A percentile compares a stretch with the other conserved stretches of the same genome.
phyloP scores from a whole-genome alignment of 2,329 filamentous ascomycete species.

The Mariannaea sp. region DNA sequence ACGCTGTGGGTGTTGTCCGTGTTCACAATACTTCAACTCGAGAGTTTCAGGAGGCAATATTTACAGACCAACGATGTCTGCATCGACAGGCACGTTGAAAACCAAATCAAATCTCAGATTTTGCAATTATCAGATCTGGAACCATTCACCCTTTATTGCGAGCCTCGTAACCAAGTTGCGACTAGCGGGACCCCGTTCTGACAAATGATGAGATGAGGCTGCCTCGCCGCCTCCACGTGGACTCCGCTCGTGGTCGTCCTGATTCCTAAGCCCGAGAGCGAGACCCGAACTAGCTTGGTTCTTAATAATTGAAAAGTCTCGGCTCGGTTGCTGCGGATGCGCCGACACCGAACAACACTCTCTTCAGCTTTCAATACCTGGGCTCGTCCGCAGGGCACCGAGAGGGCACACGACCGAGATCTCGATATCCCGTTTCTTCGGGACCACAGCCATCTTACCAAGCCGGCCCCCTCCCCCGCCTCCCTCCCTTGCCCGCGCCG shows the following conservation, averaged over 20 bases:
- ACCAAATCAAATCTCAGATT: too few species aligned
- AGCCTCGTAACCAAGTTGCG: too few species aligned
- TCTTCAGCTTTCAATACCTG: background rate
- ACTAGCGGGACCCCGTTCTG: background rate
- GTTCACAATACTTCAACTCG: too few species aligned
- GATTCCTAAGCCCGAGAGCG: conserved; percentile 3
- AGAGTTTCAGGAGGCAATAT: too few species aligned
- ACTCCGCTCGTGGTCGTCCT: background rate
- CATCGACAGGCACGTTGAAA: too few species aligned
- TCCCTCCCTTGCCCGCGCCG: too few species aligned
- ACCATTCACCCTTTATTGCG: too few species aligned
- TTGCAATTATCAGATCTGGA: too few species aligned
- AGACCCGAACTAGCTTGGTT: background rate
- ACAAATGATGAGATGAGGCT: conserved; percentile 8
- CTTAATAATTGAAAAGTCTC: background rate
- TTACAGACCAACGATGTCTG: too few species aligned
- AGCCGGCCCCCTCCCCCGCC: too few species aligned
- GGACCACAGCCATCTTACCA: background rate
- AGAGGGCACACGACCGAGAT: conserved; percentile 12
- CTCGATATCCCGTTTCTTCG: background rate
- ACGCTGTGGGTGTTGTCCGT: too few species aligned
- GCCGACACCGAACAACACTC: conserved; percentile 15
- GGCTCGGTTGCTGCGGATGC: conserved; percentile 6
- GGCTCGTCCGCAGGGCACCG: conserved; percentile 7
- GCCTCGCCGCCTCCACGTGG: background rate